phyloP scores from a whole-genome alignment of 768 basidiomycete species.

The Pleurotus platypus region DNA sequence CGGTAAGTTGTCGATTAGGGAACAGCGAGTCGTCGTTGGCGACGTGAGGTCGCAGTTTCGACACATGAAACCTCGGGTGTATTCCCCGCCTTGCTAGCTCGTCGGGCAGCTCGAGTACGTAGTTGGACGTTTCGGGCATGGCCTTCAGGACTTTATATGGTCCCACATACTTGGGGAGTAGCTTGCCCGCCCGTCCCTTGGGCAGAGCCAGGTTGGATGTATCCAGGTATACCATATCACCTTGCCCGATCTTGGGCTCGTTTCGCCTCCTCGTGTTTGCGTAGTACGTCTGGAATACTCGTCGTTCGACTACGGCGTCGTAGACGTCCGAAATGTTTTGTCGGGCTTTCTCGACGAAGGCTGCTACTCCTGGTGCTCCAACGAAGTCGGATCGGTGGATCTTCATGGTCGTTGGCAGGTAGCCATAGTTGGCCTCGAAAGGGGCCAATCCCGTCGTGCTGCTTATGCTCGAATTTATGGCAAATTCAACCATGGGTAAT shows the following conservation, averaged over 20 bases:
- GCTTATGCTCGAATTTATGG: slow-evolving; percentile 26
- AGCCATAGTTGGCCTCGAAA: background rate
- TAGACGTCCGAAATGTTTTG: slow-evolving; percentile 7
- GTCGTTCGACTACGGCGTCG: slow-evolving; percentile 30
- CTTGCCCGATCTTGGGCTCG: slow-evolving; percentile 14
- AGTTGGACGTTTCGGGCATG: slow-evolving; percentile 18
- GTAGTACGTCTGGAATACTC: slow-evolving; percentile 24
- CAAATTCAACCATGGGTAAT: slow-evolving; percentile 19
- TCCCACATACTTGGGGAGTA: slow-evolving; percentile 34
- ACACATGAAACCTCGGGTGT: slow-evolving; percentile 31
- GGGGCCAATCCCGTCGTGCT: background rate
- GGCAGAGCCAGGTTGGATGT: slow-evolving; percentile 31
- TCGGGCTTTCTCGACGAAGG: slow-evolving; percentile 19
- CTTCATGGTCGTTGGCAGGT: slow-evolving; percentile 18
- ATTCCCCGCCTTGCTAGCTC: slow-evolving; percentile 22
- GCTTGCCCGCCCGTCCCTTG: slow-evolving; percentile 27
- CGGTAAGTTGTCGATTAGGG: slow-evolving; percentile 20
- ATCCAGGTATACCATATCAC: slow-evolving; percentile 29
- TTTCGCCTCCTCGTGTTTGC: slow-evolving; percentile 20
- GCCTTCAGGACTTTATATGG: slow-evolving; percentile 26
- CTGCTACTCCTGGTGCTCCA: slow-evolving; percentile 16
- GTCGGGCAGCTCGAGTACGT: slow-evolving; percentile 22
- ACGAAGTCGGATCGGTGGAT: background rate
- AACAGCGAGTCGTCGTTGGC: slow-evolving; percentile 30
- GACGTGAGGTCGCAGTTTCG: slow-evolving; percentile 21